A percentile compares a stretch with the other conserved stretches of the same genome.
Conservation (phyloP, 805 yeast species). For the Nakazawaea siamensis region DNA sequence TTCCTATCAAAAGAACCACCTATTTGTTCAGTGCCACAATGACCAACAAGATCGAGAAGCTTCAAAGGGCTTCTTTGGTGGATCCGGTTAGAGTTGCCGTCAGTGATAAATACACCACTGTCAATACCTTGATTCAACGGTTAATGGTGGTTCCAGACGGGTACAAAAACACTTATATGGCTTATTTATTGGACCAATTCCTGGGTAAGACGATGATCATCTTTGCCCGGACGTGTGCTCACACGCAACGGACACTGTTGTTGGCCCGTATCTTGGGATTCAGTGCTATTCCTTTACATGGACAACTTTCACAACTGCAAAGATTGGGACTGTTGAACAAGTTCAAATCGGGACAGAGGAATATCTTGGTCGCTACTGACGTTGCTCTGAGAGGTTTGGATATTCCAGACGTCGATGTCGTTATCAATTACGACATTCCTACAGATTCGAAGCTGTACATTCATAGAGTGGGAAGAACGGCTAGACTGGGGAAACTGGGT, state of each 20-base stretch:
- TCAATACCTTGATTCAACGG: constrained; percentile 84
- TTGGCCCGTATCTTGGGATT: constrained; percentile 77
- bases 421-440: constrained; percentile 87
- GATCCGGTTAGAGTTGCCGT: constrained; percentile 91
- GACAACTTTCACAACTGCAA: constrained; percentile 81
- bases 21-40: constrained; percentile 94
- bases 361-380: constrained; percentile 73
- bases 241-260: constrained; percentile 84
- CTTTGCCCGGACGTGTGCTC: constrained; percentile 92
- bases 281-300: constrained; percentile 88
- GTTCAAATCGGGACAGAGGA: constrained; percentile 64
- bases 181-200: constrained; percentile 75
- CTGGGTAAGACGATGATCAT: constrained; percentile 82
- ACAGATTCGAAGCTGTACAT: constrained; percentile 95
- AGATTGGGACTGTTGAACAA: constrained; percentile 76
- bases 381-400: constrained; percentile 97
- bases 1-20: constrained; percentile 79
- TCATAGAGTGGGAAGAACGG: constrained; percentile 97
- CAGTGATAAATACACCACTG: constrained; percentile 83
- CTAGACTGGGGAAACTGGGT: constrained; percentile 88
- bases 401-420: constrained; percentile 87
- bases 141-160: constrained; percentile 90
- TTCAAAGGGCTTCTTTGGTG: constrained; percentile 84
- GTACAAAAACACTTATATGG: constrained; percentile 78
- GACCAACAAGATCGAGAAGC: constrained; percentile 89